Conservation (phyloP, 2,329 filamentous ascomycete genomes). For the Aspergillus versicolor region DNA sequence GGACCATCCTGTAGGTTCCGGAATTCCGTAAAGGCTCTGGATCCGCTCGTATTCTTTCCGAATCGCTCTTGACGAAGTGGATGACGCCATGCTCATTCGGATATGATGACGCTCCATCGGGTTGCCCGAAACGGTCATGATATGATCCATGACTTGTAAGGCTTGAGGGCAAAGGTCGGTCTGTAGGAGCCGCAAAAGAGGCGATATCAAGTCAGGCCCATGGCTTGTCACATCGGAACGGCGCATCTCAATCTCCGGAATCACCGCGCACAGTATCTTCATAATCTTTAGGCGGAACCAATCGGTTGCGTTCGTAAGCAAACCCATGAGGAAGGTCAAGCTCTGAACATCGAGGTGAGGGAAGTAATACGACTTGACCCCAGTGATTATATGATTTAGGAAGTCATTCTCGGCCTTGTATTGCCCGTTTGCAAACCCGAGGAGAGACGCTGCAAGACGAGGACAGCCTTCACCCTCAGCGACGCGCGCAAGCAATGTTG, state of each 20-base stretch:
- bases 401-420: slow-evolving; percentile 74
- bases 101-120: slow-evolving; percentile 93
- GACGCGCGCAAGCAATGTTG: slow-evolving; percentile 67
- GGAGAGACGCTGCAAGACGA: slow-evolving; percentile 67
- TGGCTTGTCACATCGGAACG: slow-evolving; percentile 86
- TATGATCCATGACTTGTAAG: slow-evolving; percentile 85
- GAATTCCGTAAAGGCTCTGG: slow-evolving; percentile 93
- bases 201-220: slow-evolving; percentile 92
- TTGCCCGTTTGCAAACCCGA: slow-evolving; percentile 66
- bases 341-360: slow-evolving; percentile 79
- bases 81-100: slow-evolving; percentile 94
- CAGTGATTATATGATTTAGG: slow-evolving; percentile 68
- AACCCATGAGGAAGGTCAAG: slow-evolving; percentile 84
- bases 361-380: slow-evolving; percentile 75
- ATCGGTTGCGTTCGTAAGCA: slow-evolving; percentile 81
- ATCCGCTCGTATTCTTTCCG: slow-evolving; percentile 94
- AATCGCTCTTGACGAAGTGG: slow-evolving; percentile 75
- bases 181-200: slow-evolving; percentile 81
- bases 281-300: slow-evolving; percentile 95
- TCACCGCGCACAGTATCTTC: slow-evolving; percentile 79
- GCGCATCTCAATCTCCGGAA: slow-evolving; percentile 90
- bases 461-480: slow-evolving; percentile 70
- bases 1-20: slow-evolving; percentile 93
- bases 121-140: slow-evolving; percentile 89
- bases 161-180: slow-evolving; percentile 94